Evolutionary conservation across 352 stramenopile species (phyloP), one percentile per base, ranked within the genome.

Genomic region (Phytophthora meadii): DNA sequence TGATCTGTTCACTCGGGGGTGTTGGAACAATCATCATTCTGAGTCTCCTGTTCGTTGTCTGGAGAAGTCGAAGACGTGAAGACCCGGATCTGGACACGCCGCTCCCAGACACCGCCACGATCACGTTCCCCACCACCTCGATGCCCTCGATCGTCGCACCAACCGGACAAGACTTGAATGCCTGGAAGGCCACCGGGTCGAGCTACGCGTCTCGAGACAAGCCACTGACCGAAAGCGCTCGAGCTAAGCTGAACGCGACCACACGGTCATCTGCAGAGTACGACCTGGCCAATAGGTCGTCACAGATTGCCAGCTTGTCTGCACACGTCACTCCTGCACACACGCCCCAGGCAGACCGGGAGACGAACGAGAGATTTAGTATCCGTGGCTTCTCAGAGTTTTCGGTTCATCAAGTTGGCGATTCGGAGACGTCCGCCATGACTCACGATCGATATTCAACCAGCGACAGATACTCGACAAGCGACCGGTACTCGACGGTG

Each of bases 321-420:
- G 15, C 41, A 12, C 54, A 19, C 25, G 49, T 34, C 27, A 47
- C 48, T 14, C 17, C 61, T 17, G 46, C 24, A 1, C 28, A 59
- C 28, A 41, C 25, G 10, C 30, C 34, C 3, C 55, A 57, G 44
- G 52, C 32, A 42, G 15, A 44, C 32, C 65, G 61, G 41, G 57
- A 56, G 8, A 77, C 66, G 2, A 77, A 64, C 15, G 39, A 61
- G 28, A 68, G 65, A 37, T 68, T 74, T 44, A 69, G 70, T 28
- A 60, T 77, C 45, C 65, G 70, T 28, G 65, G 44, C 3, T 66
- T 61, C 53, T 77, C 65, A 0, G 60, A 77, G 22, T 64, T 74
- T 22, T 77, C 70, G 6, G 22, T 66, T 15, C 50, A 60, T 51
- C 51, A 61, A 17, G 50, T 22, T 45, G 54, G 44, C 14, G 61